These are phyloP conservation scores for Didymella pinodella DNA, from an alignment of 2,329 filamentous ascomycete genomes.

Conservation along the genomic window DNA sequence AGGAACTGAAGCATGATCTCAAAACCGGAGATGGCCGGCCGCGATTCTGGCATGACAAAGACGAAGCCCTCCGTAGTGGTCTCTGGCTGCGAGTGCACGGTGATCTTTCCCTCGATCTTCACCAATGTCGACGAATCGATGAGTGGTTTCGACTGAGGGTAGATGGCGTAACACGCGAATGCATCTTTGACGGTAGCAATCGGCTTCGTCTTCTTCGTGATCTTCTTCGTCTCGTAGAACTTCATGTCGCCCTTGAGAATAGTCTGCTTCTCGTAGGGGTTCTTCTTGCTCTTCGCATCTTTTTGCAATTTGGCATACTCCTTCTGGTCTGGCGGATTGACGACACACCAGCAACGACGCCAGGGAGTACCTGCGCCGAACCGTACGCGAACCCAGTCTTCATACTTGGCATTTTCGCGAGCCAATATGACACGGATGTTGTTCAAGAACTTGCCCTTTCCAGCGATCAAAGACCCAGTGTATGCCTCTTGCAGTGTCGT, in stretches of 20 bases:
- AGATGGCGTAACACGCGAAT: slow-evolving; percentile 93
- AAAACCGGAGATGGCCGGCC: slow-evolving; percentile 90
- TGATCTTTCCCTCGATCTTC: slow-evolving; percentile 91
- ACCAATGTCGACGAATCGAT: slow-evolving; percentile 94
- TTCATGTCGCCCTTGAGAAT: slow-evolving; percentile 88
- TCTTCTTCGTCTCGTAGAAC: slow-evolving; percentile 90
- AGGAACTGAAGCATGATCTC: slow-evolving; percentile 94
- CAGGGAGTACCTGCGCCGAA: slow-evolving; percentile 97
- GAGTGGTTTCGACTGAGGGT: slow-evolving; percentile 90
- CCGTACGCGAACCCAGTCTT: slow-evolving; percentile 93
- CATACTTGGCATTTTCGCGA: slow-evolving; percentile 75
- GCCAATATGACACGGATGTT: slow-evolving; percentile 92
- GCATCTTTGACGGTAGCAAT: slow-evolving; percentile 92
- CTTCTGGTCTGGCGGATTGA: slow-evolving; percentile 92
- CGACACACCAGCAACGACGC: slow-evolving; percentile 96
- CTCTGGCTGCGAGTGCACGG: slow-evolving; percentile 80
- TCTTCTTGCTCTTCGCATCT: slow-evolving; percentile 75
- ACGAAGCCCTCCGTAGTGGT: slow-evolving; percentile 90
- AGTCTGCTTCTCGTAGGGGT: slow-evolving; percentile 78
- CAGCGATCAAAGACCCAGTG: slow-evolving; percentile 92
- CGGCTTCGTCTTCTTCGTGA: slow-evolving; percentile 88
- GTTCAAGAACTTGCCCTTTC: slow-evolving; percentile 88
- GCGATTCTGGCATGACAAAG: slow-evolving; percentile 95
- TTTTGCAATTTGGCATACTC: slow-evolving; percentile 86
- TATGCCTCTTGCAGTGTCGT: slow-evolving; percentile 94